A percentile compares a stretch with the other conserved stretches of the same genome.
Conservation (phyloP, 139 green algal species). For the Coccomyxa sp. region DNA sequence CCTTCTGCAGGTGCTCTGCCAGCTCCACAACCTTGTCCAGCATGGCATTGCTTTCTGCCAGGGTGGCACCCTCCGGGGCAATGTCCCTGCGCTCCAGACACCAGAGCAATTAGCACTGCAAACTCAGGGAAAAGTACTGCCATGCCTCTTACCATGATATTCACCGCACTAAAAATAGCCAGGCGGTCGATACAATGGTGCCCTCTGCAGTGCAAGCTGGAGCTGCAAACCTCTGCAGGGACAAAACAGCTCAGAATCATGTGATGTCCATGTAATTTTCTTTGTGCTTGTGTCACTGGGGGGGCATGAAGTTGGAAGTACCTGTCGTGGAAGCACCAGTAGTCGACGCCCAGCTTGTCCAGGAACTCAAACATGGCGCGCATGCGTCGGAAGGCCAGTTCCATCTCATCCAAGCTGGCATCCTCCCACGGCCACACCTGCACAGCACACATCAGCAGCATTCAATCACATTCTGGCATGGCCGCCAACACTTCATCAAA, state of each 20-base stretch:
- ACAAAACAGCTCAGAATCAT: too few species aligned
- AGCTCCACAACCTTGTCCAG: conserved; percentile 35
- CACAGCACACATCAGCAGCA: background rate
- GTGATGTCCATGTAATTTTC: too few species aligned
- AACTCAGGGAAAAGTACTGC: too few species aligned
- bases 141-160: too few species aligned
- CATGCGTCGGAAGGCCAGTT: conserved; percentile 45
- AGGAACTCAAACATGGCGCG: conserved; percentile 69
- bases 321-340: conserved; percentile 77
- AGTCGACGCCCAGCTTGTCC: conserved; percentile 60
- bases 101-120: background rate
- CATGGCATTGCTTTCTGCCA: conserved; percentile 42
- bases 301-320: background rate
- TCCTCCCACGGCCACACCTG: conserved; percentile 49
- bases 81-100: conserved; percentile 43
- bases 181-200: too few species aligned
- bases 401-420: conserved; percentile 22
- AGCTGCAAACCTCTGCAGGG: too few species aligned
- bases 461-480: background rate
- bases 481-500: too few species aligned
- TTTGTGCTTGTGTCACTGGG: too few species aligned
- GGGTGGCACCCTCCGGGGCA: conserved; percentile 35
- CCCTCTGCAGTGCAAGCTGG: too few species aligned
- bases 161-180: too few species aligned
- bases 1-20: conserved; percentile 46